Evolutionary conservation across 306 rosid species (phyloP).

Genomic region (Prunus salicina): DNA sequence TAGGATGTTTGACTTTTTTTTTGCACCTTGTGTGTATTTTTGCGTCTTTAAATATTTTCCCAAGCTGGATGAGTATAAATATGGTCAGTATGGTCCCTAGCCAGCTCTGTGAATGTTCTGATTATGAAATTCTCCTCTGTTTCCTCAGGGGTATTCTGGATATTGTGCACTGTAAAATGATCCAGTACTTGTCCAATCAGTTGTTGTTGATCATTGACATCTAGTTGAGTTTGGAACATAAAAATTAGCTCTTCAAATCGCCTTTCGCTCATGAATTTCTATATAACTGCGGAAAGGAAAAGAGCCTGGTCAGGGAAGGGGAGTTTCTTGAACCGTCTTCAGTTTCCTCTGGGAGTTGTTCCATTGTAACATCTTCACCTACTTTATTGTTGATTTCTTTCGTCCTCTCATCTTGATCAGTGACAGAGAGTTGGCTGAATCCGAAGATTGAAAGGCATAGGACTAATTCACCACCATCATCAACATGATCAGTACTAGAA

Average conservation of each 20-base stretch:
- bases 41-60: no score
- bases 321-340: conserved; percentile 1
- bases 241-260: background rate
- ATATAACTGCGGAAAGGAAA: background rate
- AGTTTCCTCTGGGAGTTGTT: background rate
- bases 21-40: no score
- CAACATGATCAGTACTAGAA: background rate
- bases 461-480: background rate
- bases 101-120: background rate
- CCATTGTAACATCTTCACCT: background rate
- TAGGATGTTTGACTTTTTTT: no score
- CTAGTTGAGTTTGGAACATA: background rate
- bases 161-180: background rate
- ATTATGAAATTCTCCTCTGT: background rate
- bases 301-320: background rate
- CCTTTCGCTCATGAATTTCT: background rate
- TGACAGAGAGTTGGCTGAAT: background rate
- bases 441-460: background rate
- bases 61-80: no score
- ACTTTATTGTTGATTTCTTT: background rate
- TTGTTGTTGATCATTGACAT: background rate
- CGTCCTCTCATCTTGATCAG: background rate
- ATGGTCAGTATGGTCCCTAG: no score
- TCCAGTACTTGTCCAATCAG: background rate
- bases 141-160: background rate